Evolutionary conservation across 106 monocot genomes (phyloP).

Genomic region (Dendrobium huoshanense): DNA sequence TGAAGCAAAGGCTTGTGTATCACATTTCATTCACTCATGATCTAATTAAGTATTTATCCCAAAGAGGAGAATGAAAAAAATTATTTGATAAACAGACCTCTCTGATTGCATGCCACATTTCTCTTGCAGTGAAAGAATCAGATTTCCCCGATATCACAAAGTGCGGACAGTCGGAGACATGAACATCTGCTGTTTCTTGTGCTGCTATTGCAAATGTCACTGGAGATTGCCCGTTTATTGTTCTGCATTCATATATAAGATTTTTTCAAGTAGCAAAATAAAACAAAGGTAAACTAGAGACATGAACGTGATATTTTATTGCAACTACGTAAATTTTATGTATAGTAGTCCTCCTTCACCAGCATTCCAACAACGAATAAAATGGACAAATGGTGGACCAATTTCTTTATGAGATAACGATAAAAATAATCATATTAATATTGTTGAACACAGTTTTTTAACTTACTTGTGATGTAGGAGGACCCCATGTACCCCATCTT

Average conservation of each 20-base stretch:
- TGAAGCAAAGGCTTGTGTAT: background rate
- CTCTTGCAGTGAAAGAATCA: slow-evolving; percentile 49
- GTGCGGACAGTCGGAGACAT: slow-evolving; percentile 70
- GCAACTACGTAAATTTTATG: background rate
- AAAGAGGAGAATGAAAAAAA: background rate
- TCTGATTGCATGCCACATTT: slow-evolving; percentile 88
- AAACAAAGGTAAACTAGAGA: background rate
- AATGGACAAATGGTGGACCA: background rate
- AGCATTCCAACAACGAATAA: background rate
- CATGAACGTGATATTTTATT: background rate
- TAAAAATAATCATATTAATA: background rate
- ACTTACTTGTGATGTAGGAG: slow-evolving; percentile 85
- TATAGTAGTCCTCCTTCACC: background rate
- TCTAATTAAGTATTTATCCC: background rate
- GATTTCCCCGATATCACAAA: slow-evolving; percentile 61
- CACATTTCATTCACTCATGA: background rate
- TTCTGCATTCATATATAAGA: slow-evolving; percentile 30
- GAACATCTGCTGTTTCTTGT: slow-evolving; percentile 70
- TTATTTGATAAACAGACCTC: slow-evolving; percentile 32
- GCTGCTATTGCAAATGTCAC: slow-evolving; percentile 91
- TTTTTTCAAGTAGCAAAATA: background rate
- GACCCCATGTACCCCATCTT: slow-evolving; percentile 86
- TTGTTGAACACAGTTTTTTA: background rate
- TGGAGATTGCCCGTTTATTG: slow-evolving; percentile 59
- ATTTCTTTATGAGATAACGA: background rate